A percentile compares a stretch with the other conserved stretches of the same genome.
These are phyloP conservation scores for Aspergillus flavus DNA, from an alignment of 2,329 filamentous ascomycete genomes.

Conservation along the genomic window DNA sequence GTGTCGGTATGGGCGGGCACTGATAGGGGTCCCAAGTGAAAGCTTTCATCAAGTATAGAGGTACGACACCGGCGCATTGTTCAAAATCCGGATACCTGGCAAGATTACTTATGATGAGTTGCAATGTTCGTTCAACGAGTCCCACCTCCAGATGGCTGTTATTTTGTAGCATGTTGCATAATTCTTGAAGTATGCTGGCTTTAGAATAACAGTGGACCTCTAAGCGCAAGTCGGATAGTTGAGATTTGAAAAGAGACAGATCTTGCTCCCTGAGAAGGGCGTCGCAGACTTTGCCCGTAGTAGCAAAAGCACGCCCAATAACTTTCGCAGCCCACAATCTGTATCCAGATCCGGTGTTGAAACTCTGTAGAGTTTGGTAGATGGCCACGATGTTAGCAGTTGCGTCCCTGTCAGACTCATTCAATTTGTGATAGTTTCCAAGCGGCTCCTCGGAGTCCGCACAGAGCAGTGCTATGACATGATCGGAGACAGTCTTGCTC, in stretches of 20 bases:
- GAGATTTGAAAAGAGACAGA: conserved; percentile 25
- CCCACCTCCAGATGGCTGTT: conserved; percentile 53
- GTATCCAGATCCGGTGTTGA: conserved; percentile 67
- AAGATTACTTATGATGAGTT: conserved; percentile 44
- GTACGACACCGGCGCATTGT: conserved; percentile 40
- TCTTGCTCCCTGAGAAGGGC: conserved; percentile 49
- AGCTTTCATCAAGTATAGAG: conserved; percentile 40
- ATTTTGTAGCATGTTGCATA: conserved; percentile 64
- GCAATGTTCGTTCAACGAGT: conserved; percentile 48
- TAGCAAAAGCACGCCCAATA: conserved; percentile 79
- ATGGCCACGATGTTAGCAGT: conserved; percentile 65
- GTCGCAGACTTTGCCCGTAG: conserved; percentile 65
- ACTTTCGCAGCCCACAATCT: conserved; percentile 83
- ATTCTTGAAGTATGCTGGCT: conserved; percentile 61
- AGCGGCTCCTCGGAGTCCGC: conserved; percentile 68
- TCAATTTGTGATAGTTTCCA: conserved; percentile 64
- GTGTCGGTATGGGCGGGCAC: conserved; percentile 37
- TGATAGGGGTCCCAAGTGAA: conserved; percentile 47
- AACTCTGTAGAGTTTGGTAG: conserved; percentile 74
- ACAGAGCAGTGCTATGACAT: conserved; percentile 60
- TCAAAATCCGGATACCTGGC: conserved; percentile 31
- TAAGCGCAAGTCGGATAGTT: conserved; percentile 8
- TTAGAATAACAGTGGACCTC: conserved; percentile 53
- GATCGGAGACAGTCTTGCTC: conserved; percentile 64
- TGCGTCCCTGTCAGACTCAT: conserved; percentile 68